Conservation (phyloP, 129 eudicot species). For the Lonicera japonica region DNA sequence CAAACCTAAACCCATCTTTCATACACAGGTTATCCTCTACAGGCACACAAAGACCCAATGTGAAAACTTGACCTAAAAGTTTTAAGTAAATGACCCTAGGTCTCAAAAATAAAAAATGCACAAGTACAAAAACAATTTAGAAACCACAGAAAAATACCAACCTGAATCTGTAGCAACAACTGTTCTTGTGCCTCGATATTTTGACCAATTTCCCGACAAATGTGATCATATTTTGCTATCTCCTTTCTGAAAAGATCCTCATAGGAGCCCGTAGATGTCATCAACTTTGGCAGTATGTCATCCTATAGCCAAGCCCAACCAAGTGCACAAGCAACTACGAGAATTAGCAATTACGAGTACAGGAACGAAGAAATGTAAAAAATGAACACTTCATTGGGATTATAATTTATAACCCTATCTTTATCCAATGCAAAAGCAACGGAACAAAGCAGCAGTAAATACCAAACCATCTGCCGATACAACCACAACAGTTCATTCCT, state of each 20-base stretch:
- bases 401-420: not conserved
- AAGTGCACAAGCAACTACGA: not conserved
- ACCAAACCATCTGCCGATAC: not conserved
- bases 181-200: slow-evolving; percentile 85
- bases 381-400: not conserved
- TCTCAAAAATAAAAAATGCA: not conserved
- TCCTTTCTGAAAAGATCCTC: slow-evolving; percentile 97
- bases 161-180: slow-evolving; percentile 82
- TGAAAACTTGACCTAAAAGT: not conserved
- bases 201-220: slow-evolving; percentile 73
- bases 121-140: not conserved
- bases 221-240: slow-evolving; percentile 74
- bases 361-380: not conserved
- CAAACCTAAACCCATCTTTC: too few relatives aligned
- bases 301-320: slow-evolving; percentile 44
- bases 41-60: not conserved
- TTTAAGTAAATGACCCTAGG: not conserved
- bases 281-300: slow-evolving; percentile 92
- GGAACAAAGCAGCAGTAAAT: not conserved
- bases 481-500: not conserved
- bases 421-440: not conserved
- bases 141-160: slow-evolving; percentile 3
- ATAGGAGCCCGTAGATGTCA: slow-evolving; percentile 85
- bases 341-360: not conserved
- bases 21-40: too few relatives aligned